phyloP scores from a whole-genome alignment of 2,329 filamentous ascomycete species.

The Neoscytalidium dimidiatum region DNA sequence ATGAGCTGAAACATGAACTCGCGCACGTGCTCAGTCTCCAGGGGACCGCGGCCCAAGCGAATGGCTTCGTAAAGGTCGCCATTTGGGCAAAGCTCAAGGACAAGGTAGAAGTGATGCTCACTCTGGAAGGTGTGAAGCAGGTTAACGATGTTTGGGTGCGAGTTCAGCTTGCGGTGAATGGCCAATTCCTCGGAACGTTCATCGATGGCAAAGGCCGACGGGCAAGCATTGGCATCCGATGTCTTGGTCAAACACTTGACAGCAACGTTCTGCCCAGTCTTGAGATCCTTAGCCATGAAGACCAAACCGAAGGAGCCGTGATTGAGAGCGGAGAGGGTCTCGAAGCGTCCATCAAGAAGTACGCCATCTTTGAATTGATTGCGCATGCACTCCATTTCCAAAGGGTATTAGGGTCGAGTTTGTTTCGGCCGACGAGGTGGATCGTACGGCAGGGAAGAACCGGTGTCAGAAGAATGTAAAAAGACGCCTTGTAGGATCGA shows the following conservation, averaged over 20 bases:
- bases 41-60: conserved; percentile 78
- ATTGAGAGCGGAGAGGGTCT: conserved; percentile 91
- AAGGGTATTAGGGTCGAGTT: conserved; percentile 21
- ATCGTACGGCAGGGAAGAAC: conserved; percentile 30
- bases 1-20: conserved; percentile 96
- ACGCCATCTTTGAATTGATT: conserved; percentile 77
- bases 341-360: conserved; percentile 84
- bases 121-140: conserved; percentile 91
- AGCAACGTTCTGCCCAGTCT: conserved; percentile 78
- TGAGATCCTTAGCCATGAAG: conserved; percentile 81
- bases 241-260: conserved; percentile 96
- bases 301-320: conserved; percentile 99
- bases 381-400: conserved; percentile 79
- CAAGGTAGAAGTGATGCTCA: conserved; percentile 83
- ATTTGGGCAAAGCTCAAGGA: conserved; percentile 92
- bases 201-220: conserved; percentile 71
- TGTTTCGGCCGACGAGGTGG: conserved; percentile 36
- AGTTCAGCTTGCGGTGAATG: conserved; percentile 76
- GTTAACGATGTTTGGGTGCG: conserved; percentile 92
- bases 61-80: conserved; percentile 98
- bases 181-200: conserved; percentile 79
- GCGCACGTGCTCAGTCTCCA: conserved; percentile 95
- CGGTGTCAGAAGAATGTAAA: conserved; percentile 23
- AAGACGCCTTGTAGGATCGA: conserved; percentile 21
- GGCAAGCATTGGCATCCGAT: conserved; percentile 59